Evolutionary conservation across 805 yeast species (phyloP).

Genomic region (Torulaspora microellipsoides): DNA sequence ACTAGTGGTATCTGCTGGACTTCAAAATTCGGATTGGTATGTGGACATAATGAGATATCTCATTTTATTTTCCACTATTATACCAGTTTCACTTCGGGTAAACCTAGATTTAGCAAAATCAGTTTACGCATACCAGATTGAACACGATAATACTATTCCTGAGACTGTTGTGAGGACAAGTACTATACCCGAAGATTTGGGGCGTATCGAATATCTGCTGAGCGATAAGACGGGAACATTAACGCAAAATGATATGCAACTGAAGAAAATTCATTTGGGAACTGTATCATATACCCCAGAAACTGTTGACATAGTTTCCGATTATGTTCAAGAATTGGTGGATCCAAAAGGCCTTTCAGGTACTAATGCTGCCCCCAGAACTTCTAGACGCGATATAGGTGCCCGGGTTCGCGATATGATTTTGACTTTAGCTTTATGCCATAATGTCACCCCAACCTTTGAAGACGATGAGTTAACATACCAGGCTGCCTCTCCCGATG

Average conservation of each 20-base stretch:
- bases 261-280: conserved; percentile 89
- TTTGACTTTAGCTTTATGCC: conserved; percentile 86
- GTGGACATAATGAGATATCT: conserved; percentile 85
- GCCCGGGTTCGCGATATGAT: conserved; percentile 75
- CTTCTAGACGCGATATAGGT: conserved; percentile 64
- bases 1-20: conserved; percentile 78
- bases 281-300: conserved; percentile 89
- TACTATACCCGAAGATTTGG: conserved; percentile 96
- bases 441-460: conserved; percentile 90
- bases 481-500: conserved; percentile 99
- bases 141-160: conserved; percentile 75
- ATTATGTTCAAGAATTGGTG: conserved; percentile 46
- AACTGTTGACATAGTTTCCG: conserved; percentile 81
- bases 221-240: conserved; percentile 97
- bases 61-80: conserved; percentile 88
- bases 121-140: conserved; percentile 92
- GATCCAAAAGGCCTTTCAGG: conserved; percentile 12
- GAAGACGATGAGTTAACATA: conserved; percentile 73
- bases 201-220: conserved; percentile 86
- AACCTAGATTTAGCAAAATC: conserved; percentile 93
- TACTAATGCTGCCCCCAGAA: conserved; percentile 18
- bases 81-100: conserved; percentile 93
- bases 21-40: conserved; percentile 69
- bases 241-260: conserved; percentile 97
- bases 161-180: conserved; percentile 93